phyloP scores from a whole-genome alignment of 148 eudicot species.

The Vaccinium macrocarpon region DNA sequence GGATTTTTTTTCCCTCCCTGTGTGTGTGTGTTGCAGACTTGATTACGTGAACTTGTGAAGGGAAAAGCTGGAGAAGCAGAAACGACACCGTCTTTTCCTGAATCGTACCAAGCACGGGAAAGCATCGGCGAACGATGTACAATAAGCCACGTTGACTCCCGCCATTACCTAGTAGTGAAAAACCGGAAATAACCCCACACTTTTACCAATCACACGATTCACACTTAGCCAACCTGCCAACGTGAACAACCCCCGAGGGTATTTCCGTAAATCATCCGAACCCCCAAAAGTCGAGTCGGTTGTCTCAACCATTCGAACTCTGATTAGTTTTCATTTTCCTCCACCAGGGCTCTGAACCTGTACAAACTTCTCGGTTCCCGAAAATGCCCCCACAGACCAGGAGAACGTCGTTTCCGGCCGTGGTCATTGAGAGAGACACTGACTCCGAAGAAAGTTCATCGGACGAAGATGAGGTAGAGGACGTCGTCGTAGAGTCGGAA shows the following conservation, averaged over 20 bases:
- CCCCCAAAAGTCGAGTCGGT: not conserved
- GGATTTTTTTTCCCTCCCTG: too few species aligned
- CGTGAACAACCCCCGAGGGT: constrained; percentile 8
- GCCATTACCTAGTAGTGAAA: constrained; percentile 27
- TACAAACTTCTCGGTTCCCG: not conserved
- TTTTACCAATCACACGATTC: not conserved
- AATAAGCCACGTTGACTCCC: constrained; percentile 60
- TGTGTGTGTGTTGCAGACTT: too few species aligned
- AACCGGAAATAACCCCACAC: constrained; percentile 21
- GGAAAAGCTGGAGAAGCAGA: not conserved
- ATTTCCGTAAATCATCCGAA: constrained; percentile 20
- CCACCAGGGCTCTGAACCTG: not conserved
- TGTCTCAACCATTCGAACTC: not conserved
- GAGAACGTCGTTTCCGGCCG: constrained; percentile 43
- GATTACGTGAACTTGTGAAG: too few species aligned
- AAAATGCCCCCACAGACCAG: constrained; percentile 64
- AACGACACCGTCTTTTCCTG: not conserved
- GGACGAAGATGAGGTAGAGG: constrained; percentile 26
- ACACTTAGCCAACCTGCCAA: not conserved
- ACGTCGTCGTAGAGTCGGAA: constrained; percentile 32
- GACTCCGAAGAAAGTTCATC: constrained; percentile 65
- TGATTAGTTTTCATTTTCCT: not conserved
- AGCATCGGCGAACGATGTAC: not conserved
- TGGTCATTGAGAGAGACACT: constrained; percentile 58
- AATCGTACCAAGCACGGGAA: not conserved